Conservation (phyloP, 1,284 basidiomycete species). For the Ganoderma sinense region DNA sequence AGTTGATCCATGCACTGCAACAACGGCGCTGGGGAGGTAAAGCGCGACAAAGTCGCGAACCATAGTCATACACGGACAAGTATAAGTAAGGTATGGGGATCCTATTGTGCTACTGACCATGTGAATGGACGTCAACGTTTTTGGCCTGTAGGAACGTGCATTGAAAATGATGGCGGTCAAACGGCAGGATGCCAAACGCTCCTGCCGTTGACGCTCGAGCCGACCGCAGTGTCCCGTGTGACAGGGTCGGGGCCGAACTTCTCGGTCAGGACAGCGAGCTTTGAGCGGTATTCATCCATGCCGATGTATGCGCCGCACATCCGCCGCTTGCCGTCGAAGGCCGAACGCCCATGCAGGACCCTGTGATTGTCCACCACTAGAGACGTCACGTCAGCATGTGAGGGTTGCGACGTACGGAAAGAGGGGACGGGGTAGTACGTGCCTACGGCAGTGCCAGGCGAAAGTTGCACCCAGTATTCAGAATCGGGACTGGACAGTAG, state of each 20-base stretch:
- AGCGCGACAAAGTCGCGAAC: no score
- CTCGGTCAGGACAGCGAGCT: constrained; percentile 73
- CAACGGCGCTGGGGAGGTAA: no score
- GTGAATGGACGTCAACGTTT: no score
- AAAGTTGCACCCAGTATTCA: constrained; percentile 92
- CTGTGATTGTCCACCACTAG: constrained; percentile 94
- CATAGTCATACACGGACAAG: no score
- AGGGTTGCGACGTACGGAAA: not conserved
- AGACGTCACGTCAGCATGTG: constrained; percentile 5
- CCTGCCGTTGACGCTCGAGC: constrained; percentile 33
- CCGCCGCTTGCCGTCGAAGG: constrained; percentile 86
- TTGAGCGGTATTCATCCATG: constrained; percentile 88
- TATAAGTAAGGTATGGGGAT: no score
- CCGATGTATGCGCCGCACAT: constrained; percentile 98
- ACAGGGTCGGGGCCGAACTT: constrained; percentile 48
- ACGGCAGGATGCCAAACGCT: constrained; percentile 47
- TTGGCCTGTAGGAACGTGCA: no score
- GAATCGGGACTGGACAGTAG: constrained; percentile 82
- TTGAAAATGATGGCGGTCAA: constrained; percentile 23
- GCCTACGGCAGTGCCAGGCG: constrained; percentile 88
- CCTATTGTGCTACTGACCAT: no score
- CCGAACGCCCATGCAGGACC: constrained; percentile 92
- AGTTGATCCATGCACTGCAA: no score
- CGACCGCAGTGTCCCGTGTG: constrained; percentile 31
- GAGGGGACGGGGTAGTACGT: constrained; percentile 53